Conservation (phyloP, 2,329 filamentous ascomycete genomes). For the Microdochium paspali region DNA sequence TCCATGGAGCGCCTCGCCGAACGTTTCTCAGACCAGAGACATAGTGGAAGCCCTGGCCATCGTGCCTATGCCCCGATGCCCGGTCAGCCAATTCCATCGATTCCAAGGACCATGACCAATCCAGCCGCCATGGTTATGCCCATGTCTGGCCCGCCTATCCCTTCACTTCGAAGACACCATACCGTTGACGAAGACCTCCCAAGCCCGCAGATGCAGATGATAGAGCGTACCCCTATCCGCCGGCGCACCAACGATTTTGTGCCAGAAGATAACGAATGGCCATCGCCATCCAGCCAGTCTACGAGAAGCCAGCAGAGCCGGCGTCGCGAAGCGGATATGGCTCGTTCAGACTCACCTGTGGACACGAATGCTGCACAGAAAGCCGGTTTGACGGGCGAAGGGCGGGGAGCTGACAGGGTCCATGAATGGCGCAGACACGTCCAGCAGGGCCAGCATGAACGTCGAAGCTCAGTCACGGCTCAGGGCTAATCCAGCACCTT, state of each 20-base stretch:
- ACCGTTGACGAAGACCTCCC: background rate
- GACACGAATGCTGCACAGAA: conserved; percentile 21
- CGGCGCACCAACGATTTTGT: background rate
- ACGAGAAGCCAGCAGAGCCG: background rate
- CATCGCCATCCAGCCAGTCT: background rate
- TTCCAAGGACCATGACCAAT: conserved; percentile 18
- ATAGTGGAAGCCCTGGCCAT: conserved; percentile 13
- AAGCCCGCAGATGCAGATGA: background rate
- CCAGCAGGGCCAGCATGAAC: conserved; percentile 29
- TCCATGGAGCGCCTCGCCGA: conserved; percentile 42
- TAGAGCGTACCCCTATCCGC: background rate
- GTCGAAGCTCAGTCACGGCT: background rate
- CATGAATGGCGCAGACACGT: conserved; percentile 39
- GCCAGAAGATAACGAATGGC: background rate
- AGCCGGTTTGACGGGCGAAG: conserved; percentile 35
- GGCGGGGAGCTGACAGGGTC: conserved; percentile 36
- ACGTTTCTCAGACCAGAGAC: conserved; percentile 35
- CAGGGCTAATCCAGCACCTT: background rate
- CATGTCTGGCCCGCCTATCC: conserved; percentile 4
- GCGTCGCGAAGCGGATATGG: background rate
- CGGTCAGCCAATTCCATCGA: conserved; percentile 14
- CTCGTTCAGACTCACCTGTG: background rate
- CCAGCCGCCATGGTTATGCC: conserved; percentile 16
- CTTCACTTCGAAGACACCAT: background rate
- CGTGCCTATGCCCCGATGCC: conserved; percentile 12